These are phyloP conservation scores for Solanum aculeatissimum DNA, from an alignment of 305 asterid species.

Conservation along the genomic window DNA sequence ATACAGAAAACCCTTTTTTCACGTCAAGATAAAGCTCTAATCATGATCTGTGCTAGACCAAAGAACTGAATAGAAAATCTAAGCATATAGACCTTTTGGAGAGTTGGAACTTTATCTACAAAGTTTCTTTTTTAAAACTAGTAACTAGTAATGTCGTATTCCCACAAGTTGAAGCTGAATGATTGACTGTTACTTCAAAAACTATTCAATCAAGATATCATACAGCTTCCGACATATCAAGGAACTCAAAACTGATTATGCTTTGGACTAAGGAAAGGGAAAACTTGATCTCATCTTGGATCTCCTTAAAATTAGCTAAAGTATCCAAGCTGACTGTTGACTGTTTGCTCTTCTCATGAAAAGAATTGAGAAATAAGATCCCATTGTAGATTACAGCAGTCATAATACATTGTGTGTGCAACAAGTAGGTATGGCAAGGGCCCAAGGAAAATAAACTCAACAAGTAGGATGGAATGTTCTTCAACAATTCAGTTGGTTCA, in stretches of 20 bases:
- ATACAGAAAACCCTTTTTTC: not conserved
- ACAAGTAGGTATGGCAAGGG: not conserved
- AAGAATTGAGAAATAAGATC: not conserved
- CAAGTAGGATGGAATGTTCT: not conserved
- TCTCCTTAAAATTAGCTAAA: not conserved
- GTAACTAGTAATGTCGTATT: not conserved
- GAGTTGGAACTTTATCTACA: not conserved
- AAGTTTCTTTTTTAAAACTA: not conserved
- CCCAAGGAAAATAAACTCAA: not conserved
- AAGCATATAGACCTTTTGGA: not conserved
- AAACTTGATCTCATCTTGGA: not conserved
- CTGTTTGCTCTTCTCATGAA: not conserved
- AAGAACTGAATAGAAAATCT: not conserved
- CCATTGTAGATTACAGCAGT: not conserved
- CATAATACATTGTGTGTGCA: not conserved
- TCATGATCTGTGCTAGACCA: not conserved
- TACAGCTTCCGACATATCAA: not conserved
- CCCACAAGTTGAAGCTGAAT: not conserved
- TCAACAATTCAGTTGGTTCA: not conserved
- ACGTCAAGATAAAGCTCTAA: not conserved
- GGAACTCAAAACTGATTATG: not conserved
- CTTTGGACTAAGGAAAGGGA: not conserved
- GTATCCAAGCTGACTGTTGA: not conserved
- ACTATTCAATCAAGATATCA: not conserved
- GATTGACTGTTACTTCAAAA: not conserved